Evolutionary conservation across 2,329 filamentous ascomycete species (phyloP).

Genomic region (Paraphaeosphaeria sporulosa): DNA sequence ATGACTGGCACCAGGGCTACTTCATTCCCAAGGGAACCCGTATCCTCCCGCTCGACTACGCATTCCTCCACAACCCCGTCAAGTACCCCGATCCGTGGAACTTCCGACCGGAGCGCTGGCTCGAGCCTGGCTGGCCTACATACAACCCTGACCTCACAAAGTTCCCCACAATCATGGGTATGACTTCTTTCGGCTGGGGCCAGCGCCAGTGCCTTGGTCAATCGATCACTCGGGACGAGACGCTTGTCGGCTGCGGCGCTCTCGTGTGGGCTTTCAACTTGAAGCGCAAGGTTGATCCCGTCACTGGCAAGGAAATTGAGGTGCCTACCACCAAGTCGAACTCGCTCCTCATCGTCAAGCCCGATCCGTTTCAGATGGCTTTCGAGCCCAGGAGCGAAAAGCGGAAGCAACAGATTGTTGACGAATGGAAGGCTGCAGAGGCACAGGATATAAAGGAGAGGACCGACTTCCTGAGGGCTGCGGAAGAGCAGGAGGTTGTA

Average conservation of each 20-base stretch:
- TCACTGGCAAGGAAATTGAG: conserved; percentile 51
- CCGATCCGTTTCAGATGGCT: conserved; percentile 62
- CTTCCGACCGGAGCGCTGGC: conserved; percentile 69
- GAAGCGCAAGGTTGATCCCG: conserved; percentile 57
- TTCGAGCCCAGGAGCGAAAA: conserved; percentile 59
- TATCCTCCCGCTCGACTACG: conserved; percentile 46
- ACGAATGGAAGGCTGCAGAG: conserved; percentile 47
- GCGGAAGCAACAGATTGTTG: conserved; percentile 42
- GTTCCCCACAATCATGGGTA: conserved; percentile 69
- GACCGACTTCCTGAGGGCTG: conserved; percentile 41
- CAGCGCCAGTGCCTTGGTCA: conserved; percentile 69
- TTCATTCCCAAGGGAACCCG: conserved; percentile 58
- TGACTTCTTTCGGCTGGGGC: conserved; percentile 72
- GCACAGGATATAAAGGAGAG: conserved; percentile 46
- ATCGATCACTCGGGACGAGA: conserved; percentile 65
- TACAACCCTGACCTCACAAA: conserved; percentile 70
- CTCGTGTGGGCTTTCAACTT: conserved; percentile 59
- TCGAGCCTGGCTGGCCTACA: conserved; percentile 69
- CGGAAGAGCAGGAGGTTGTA: conserved; percentile 27
- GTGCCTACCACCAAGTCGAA: conserved; percentile 61
- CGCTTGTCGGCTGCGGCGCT: conserved; percentile 60
- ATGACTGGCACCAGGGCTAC: conserved; percentile 59
- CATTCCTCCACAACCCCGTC: conserved; percentile 56
- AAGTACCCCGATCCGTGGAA: conserved; percentile 70
- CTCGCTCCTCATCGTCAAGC: conserved; percentile 65